Conservation (phyloP, 148 eudicot genomes). For the Euryodendron excelsum region DNA sequence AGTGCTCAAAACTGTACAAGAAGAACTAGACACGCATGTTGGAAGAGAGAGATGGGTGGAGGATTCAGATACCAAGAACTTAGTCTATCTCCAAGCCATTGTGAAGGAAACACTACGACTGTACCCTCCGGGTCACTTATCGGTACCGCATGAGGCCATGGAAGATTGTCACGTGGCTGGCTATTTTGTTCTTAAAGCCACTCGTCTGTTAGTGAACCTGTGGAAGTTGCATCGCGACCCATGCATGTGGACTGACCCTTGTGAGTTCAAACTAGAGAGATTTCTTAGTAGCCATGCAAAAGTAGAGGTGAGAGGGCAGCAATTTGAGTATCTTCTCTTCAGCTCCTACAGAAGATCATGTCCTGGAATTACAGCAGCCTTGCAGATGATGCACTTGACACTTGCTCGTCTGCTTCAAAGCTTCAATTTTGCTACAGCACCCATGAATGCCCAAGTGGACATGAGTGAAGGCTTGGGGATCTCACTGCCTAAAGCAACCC, state of each 20-base stretch:
- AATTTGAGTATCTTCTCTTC: neutral
- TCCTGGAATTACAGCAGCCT: neutral
- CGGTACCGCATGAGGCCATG: neutral
- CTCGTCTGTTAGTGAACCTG: neutral
- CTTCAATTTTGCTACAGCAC: neutral
- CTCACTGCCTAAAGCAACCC: slow-evolving; percentile 14
- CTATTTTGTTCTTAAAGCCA: neutral
- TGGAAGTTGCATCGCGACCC: slow-evolving; percentile 3
- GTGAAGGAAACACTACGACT: slow-evolving; percentile 1
- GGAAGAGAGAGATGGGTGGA: neutral
- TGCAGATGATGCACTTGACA: neutral
- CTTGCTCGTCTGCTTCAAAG: neutral
- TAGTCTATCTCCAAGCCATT: neutral
- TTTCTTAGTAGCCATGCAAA: neutral
- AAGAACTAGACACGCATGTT: neutral
- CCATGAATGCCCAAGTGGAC: neutral
- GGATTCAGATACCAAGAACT: neutral
- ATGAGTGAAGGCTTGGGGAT: slow-evolving; percentile 10
- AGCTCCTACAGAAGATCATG: neutral
- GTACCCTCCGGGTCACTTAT: neutral
- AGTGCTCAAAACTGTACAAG: neutral
- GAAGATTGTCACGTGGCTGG: neutral
- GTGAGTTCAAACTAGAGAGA: neutral
- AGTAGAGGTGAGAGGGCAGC: neutral
- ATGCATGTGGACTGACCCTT: neutral